A percentile compares a stretch with the other conserved stretches of the same genome.
Conservation (phyloP, 345 rosid genomes). For the Pseudoturritis turrita region DNA sequence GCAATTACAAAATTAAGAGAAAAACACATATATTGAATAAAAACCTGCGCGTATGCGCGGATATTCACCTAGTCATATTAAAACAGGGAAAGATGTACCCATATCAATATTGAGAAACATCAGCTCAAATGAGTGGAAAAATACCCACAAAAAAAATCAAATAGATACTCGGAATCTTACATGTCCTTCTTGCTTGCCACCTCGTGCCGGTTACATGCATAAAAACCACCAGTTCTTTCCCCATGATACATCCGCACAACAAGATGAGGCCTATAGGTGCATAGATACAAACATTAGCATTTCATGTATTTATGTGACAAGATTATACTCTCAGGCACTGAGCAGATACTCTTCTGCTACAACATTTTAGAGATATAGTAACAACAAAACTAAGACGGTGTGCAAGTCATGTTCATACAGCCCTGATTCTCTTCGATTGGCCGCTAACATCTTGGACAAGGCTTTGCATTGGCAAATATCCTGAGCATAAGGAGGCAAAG, state of each 20-base stretch:
- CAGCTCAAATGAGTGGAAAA: too few species aligned
- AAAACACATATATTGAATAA: too few species aligned
- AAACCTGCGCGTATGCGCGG: too few species aligned
- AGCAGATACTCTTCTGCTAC: too few species aligned
- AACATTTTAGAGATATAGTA: background rate
- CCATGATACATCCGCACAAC: constrained; percentile 92
- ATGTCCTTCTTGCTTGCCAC: constrained; percentile 93
- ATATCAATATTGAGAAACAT: too few species aligned
- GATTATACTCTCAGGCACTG: background rate
- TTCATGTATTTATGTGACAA: background rate
- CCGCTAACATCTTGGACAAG: constrained; percentile 98
- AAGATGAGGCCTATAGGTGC: constrained; percentile 65
- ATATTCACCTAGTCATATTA: too few species aligned
- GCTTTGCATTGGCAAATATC: constrained; percentile 99
- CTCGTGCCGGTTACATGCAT: constrained; percentile 83
- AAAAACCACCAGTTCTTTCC: constrained; percentile 92
- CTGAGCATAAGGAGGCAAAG: constrained; percentile 38
- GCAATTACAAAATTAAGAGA: too few species aligned
- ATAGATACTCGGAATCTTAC: too few species aligned
- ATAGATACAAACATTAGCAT: constrained; percentile 5
- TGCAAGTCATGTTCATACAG: constrained; percentile 99
- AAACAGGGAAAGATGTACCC: too few species aligned
- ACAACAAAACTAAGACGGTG: constrained; percentile 37
- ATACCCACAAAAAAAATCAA: too few species aligned
- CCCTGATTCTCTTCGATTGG: constrained; percentile 99